Base-by-base conservation (phyloP, 768 basidiomycete species). In the Mycena floridula region DNA sequence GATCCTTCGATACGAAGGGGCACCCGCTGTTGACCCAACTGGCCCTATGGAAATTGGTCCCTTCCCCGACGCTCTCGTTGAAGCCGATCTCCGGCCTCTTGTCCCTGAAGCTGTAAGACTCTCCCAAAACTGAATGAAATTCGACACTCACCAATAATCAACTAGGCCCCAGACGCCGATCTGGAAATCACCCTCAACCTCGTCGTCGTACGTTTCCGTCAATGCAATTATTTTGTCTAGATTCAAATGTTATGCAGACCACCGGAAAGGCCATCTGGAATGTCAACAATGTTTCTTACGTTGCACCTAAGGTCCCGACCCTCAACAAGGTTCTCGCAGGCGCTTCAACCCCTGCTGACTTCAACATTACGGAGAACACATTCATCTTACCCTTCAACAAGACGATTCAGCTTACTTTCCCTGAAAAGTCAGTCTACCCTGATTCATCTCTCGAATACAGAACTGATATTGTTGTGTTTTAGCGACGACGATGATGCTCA, bases 1-100 rank as follows among this genome's bases (percentile, higher is more conserved):
- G 5, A 63, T 73, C 40, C 48, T 73, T 42, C 64, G 65, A 25
- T 73, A 73, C 50, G 41, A 42, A 2, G 68, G 67, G 16, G 72
- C 72, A 12, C 57, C 57, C 0, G 11, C 47, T 24, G 50, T 44
- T 7, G 61, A 70, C 24, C 71, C 71, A 1, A 56, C 58, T 5
- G 60, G 69, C 0, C 55, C 57, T 3, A 54, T 54, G 56, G 54
- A 53, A 11, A 24, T 42, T 16, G 55, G 58, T 11, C 53, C 55
- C 9, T 42, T 28, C n/a, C n/a, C n/a, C 13, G 28, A 18, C 21
- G 16, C 36, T 13, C 45, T 54, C 20, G 36, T 37, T 2, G 49
- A 47, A 21, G 41, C 41, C 13, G 32, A 46, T 20, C 52, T 53
- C 30, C 37, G 44, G n/a, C n/a, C n/a, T n/a, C n/a, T n/a, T n/a